Base-by-base conservation (phyloP, 2,329 filamentous ascomycete genomes). In the Aspergillus sp. region DNA sequence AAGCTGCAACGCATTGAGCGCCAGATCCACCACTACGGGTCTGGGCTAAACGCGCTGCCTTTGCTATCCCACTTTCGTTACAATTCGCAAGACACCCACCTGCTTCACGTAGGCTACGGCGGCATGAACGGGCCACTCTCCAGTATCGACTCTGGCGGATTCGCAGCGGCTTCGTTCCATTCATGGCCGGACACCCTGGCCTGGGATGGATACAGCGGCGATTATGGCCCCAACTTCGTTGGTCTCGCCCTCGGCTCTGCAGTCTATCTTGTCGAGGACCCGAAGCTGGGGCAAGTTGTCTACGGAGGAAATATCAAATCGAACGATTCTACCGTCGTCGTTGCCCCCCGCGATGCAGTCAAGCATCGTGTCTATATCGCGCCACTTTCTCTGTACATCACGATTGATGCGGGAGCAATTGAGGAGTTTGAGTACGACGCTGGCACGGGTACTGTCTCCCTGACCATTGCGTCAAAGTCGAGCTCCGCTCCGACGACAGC, bases 1-100 rank as follows among this genome's bases (percentile, higher is more conserved):
- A 78, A 79, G 59, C 63, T 78, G 11, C 58, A 66, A 26, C 70
- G 76, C 7, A 75, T 76, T 17, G 77, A 80, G 59, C 71, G 78
- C 4, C 81, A 83, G 67, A 80, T 85, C 57, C 84, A 87, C 63
- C 84, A 87, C 68, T 87, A 86, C 62, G 83, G 83, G 17, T 85
- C 82, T 0, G 81, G 76, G 0, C 79, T 86, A 5, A 86, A 86
- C 66, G 77, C 83, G 0, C 76, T 84, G 0, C 81, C 83, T 1
- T 71, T 85, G 2, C 78, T 86, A 3, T 76, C 77, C 2, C 74
- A 79, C 3, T 86, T 81, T 68, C 79, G 81, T 42, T 65, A 74
- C 48, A 65, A 79, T 34, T 73, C 81, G 0, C 65, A 71, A 0
- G 78, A 83, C 61, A 68, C 78, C 6, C 81, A 86, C 56, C 72